These are phyloP conservation scores for Lecanoromycetidae sp. DNA, from an alignment of 2,329 filamentous ascomycete genomes.

Conservation along the genomic window DNA sequence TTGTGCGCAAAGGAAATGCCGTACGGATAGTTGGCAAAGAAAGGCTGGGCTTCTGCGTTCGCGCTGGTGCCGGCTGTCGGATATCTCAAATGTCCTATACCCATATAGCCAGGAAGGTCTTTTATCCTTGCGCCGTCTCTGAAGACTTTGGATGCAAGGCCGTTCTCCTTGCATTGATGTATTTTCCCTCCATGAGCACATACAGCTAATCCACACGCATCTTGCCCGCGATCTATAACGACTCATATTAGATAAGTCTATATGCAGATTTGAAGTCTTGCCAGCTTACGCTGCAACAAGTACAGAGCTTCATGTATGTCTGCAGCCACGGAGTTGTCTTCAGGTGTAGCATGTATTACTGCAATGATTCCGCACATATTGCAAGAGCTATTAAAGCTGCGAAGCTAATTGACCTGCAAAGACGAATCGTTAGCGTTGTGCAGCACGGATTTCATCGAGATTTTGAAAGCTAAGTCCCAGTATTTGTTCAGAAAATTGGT, in stretches of 20 bases:
- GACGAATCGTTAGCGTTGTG: too few species aligned
- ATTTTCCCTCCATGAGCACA: conserved; percentile 65
- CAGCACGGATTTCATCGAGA: too few species aligned
- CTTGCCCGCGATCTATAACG: conserved; percentile 15
- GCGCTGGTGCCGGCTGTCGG: conserved; percentile 61
- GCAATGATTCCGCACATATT: conserved; percentile 18
- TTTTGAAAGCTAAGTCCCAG: too few species aligned
- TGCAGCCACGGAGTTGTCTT: conserved; percentile 6
- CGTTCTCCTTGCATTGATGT: conserved; percentile 82
- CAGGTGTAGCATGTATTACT: conserved; percentile 11
- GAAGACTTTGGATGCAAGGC: conserved; percentile 77
- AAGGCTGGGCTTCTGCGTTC: conserved; percentile 42
- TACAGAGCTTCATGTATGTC: conserved; percentile 17
- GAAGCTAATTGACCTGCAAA: too few species aligned
- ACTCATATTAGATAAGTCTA: too few species aligned
- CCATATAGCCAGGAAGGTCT: conserved; percentile 75
- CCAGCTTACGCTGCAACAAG: conserved; percentile 15
- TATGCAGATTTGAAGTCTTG: conserved; percentile 15
- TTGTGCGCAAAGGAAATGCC: conserved; percentile 75
- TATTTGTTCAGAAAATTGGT: too few species aligned
- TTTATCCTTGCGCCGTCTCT: conserved; percentile 56
- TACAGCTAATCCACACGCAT: conserved; percentile 12
- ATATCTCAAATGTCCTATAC: conserved; percentile 74
- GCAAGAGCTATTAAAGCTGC: too few species aligned
- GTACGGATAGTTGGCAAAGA: conserved; percentile 81